A percentile compares a stretch with the other conserved stretches of the same genome.
Conservation (phyloP, 306 rosid genomes). For the Amphicarpaea edgeworthii region DNA sequence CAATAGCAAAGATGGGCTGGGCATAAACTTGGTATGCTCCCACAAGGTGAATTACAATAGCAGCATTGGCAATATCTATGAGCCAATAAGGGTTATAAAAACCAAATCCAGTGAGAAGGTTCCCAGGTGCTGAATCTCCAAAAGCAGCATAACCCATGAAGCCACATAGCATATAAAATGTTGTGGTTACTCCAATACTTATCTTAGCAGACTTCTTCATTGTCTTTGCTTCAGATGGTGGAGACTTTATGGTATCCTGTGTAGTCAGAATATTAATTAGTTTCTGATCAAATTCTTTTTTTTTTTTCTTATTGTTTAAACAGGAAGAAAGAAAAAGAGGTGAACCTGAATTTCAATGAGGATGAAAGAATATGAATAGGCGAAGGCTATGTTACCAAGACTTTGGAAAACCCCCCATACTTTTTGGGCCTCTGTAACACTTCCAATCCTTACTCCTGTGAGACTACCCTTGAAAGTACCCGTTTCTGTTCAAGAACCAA, state of each 20-base stretch:
- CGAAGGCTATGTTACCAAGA: constrained; percentile 71
- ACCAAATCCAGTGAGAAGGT: constrained; percentile 83
- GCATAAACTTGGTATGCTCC: constrained; percentile 84
- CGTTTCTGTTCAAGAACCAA: constrained; percentile 48
- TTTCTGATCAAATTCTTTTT: background rate
- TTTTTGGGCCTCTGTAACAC: constrained; percentile 50
- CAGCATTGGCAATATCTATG: constrained; percentile 69
- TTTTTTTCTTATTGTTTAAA: background rate
- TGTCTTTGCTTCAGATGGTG: constrained; percentile 83
- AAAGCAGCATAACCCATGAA: constrained; percentile 80
- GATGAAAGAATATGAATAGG: constrained; percentile 58
- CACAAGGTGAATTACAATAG: constrained; percentile 72
- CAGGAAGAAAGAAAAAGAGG: background rate
- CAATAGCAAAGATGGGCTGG: constrained; percentile 76
- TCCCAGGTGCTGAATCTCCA: constrained; percentile 72
- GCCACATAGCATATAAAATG: constrained; percentile 80
- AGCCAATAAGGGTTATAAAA: constrained; percentile 74
- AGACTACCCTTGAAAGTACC: constrained; percentile 58
- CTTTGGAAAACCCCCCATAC: constrained; percentile 62
- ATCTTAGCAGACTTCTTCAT: constrained; percentile 69
- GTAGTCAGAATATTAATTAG: background rate
- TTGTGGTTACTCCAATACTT: constrained; percentile 65
- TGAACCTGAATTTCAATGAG: constrained; percentile 74
- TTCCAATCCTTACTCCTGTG: constrained; percentile 53
- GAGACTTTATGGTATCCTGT: constrained; percentile 76